These are phyloP conservation scores for Zymoseptoria pseudotritici DNA, from an alignment of 2,329 filamentous ascomycete genomes.

Conservation along the genomic window DNA sequence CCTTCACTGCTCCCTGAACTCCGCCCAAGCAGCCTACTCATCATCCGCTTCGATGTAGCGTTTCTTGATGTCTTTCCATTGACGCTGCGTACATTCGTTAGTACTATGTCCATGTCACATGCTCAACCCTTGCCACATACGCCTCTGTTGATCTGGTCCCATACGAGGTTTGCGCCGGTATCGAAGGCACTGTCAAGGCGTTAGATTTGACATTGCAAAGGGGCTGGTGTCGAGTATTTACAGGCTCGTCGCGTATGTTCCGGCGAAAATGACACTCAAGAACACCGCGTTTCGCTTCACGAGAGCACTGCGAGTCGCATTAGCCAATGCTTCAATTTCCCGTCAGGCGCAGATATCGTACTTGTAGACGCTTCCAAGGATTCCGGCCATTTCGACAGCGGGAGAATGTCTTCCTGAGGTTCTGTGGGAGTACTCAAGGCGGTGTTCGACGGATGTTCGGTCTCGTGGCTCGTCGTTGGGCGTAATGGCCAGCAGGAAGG, in stretches of 20 bases:
- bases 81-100: constrained; percentile 58
- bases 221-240: constrained; percentile 39
- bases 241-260: constrained; percentile 91
- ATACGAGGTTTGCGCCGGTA: constrained; percentile 71
- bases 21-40: constrained; percentile 44
- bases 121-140: constrained; percentile 53
- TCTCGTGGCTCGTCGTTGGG: background rate
- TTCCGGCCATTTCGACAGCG: constrained; percentile 50
- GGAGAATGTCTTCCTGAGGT: background rate
- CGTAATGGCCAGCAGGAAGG: background rate
- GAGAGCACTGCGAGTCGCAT: constrained; percentile 55
- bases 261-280: constrained; percentile 75
- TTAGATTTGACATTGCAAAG: constrained; percentile 10
- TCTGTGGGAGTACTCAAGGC: background rate
- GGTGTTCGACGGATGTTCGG: background rate
- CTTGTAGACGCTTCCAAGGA: constrained; percentile 51
- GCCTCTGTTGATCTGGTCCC: constrained; percentile 85
- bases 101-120: constrained; percentile 6
- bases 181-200: constrained; percentile 64
- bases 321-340: constrained; percentile 9
- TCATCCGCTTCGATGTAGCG: constrained; percentile 64
- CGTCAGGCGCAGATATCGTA: constrained; percentile 26
- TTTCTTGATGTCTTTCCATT: constrained; percentile 99
- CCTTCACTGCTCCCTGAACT: background rate
- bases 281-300: constrained; percentile 85